Base-by-base conservation (phyloP, 2,329 filamentous ascomycete genomes). In the Aureobasidium zeae region DNA sequence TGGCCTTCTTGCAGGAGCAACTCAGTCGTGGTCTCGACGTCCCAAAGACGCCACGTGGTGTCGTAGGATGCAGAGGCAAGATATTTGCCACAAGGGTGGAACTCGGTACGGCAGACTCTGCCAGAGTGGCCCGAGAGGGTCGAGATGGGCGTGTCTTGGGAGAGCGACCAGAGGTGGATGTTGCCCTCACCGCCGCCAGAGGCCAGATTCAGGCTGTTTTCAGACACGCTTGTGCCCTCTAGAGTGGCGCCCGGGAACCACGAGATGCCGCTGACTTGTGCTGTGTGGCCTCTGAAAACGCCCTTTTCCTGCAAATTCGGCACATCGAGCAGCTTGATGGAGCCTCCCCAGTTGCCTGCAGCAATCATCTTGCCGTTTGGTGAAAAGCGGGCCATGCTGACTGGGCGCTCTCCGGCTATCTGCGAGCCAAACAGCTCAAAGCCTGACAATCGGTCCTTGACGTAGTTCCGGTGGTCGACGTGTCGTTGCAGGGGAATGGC, bases 41-140 rank as follows among this genome's bases (percentile, higher is more conserved):
- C 89, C 89, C 91, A 98, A 24, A 98, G 70, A 32, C 89, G 79
- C 91, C 91, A 98, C 0, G 91, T 94, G 2, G 87, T 94, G 59
- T 98, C 91, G 56, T 91, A 91, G 0, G 87, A 94, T 5, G 91
- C 91, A 1, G 88, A 94, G 4, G 89, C 91, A 5, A 96, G 70
- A 57, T 89, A 96, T 49, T 75, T 75, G 3, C 89, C 89, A 0
- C 86, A 94, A 0, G 91, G 91, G 53, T 98, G 91, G 57, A 96
- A 94, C 47, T 94, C 91, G 10, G 94, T 82, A 45, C 89, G 79
- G 55, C 87, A 94, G 7, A 98, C 87, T 49, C 91, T 81, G 43
- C 83, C 84, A 4, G 76, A 80, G 58, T 98, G 91, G 1, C 89
- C 91, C 17, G 80, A 74, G 0, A 96, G 70, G 0, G 84, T 93